A percentile compares a stretch with the other conserved stretches of the same genome.
Conservation (phyloP, 768 basidiomycete species). For the Leccinum imitatum region DNA sequence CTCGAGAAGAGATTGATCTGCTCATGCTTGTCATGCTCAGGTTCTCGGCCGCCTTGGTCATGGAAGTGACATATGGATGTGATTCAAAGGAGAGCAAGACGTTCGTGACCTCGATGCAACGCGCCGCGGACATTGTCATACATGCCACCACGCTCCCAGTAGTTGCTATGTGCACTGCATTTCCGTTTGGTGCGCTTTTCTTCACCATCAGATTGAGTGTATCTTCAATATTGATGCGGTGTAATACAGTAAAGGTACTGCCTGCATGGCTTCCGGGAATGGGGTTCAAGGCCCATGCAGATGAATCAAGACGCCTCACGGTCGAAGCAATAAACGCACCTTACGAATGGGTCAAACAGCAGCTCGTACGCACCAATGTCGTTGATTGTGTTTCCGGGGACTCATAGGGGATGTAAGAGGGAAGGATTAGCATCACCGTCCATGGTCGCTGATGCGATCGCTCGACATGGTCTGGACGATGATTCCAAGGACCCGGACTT, state of each 20-base stretch:
- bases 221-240: background rate
- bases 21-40: background rate
- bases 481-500: background rate
- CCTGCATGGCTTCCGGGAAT: background rate
- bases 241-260: background rate
- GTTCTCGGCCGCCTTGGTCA: background rate
- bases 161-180: background rate
- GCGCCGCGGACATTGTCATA: background rate
- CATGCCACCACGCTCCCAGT: background rate
- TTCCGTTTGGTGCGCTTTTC: background rate
- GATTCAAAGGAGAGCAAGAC: background rate
- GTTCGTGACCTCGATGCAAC: slow-evolving; percentile 10
- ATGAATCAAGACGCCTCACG: background rate
- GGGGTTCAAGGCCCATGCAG: background rate
- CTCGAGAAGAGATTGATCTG: background rate
- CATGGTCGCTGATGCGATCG: background rate
- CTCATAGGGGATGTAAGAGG: background rate
- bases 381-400: background rate
- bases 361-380: background rate
- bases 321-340: background rate
- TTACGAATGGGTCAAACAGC: background rate
- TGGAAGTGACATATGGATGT: background rate
- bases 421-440: background rate
- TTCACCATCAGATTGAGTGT: background rate
- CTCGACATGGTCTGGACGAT: background rate